Conservation (phyloP, 2,329 filamentous ascomycete genomes). For the Aspergillus texensis region DNA sequence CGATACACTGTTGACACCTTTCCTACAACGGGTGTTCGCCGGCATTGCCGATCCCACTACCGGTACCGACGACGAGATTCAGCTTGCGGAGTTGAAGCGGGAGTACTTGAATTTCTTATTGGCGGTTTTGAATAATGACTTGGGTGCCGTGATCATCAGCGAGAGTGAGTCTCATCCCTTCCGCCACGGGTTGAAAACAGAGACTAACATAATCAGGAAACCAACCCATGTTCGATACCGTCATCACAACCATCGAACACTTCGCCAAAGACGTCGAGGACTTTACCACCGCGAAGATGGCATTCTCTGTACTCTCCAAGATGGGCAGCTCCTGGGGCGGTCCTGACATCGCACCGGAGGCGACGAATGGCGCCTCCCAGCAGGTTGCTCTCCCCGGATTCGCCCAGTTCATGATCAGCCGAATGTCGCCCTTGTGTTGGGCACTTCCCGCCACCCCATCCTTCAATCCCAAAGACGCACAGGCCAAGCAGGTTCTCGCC, state of each 20-base stretch:
- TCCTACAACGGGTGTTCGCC: slow-evolving; percentile 85
- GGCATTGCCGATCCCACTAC: slow-evolving; percentile 80
- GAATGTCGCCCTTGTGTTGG: slow-evolving; percentile 90
- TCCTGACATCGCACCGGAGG: slow-evolving; percentile 64
- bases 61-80: slow-evolving; percentile 95
- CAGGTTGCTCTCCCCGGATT: slow-evolving; percentile 74
- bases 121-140: slow-evolving; percentile 86
- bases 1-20: slow-evolving; percentile 83
- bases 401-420: slow-evolving; percentile 83
- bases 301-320: slow-evolving; percentile 77
- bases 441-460: slow-evolving; percentile 75
- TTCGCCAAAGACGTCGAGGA: slow-evolving; percentile 77
- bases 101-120: slow-evolving; percentile 95
- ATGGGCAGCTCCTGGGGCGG: slow-evolving; percentile 93
- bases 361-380: slow-evolving; percentile 32
- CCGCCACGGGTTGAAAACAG: background rate
- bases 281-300: slow-evolving; percentile 68
- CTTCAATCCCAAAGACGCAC: slow-evolving; percentile 85
- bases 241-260: slow-evolving; percentile 82
- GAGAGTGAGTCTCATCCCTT: slow-evolving; percentile 53
- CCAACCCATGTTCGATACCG: slow-evolving; percentile 83
- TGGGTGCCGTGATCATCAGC: slow-evolving; percentile 86
- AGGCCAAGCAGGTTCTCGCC: slow-evolving; percentile 81
- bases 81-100: slow-evolving; percentile 83
- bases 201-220: slow-evolving; percentile 57